phyloP scores from a whole-genome alignment of 2,329 filamentous ascomycete genomes.

The Fonsecaea nubica region DNA sequence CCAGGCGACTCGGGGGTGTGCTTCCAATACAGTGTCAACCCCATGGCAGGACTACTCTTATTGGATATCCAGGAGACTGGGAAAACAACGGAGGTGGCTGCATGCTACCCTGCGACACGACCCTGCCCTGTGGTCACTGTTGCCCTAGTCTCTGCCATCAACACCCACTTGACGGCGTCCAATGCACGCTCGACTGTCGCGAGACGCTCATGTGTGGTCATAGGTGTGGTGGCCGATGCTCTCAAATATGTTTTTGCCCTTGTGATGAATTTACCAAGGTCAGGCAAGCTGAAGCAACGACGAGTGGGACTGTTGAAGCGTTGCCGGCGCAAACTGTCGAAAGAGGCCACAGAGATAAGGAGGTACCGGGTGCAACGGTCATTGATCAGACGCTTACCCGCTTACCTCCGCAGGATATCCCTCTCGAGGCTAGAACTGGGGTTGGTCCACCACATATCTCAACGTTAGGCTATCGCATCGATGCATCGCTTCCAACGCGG shows the following conservation, averaged over 20 bases:
- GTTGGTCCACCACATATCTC: neutral
- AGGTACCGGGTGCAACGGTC: slow-evolving; percentile 8
- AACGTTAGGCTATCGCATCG: neutral
- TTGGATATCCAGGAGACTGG: slow-evolving; percentile 57
- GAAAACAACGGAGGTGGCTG: slow-evolving; percentile 61
- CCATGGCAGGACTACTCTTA: slow-evolving; percentile 61
- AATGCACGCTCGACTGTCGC: slow-evolving; percentile 46
- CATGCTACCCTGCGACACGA: slow-evolving; percentile 52
- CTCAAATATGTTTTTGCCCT: slow-evolving; percentile 32
- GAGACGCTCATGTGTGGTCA: slow-evolving; percentile 37
- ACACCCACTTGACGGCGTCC: slow-evolving; percentile 43
- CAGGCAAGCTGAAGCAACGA: slow-evolving; percentile 13
- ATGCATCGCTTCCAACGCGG: neutral
- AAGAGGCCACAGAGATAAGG: neutral
- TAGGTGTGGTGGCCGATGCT: slow-evolving; percentile 31
- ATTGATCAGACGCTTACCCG: slow-evolving; percentile 28
- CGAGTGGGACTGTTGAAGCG: neutral
- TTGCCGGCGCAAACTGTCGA: neutral
- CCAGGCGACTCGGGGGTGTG: slow-evolving; percentile 53
- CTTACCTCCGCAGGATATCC: slow-evolving; percentile 28
- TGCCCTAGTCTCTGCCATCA: slow-evolving; percentile 62
- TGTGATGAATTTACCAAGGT: slow-evolving; percentile 29
- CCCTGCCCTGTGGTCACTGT: slow-evolving; percentile 58
- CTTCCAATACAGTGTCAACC: slow-evolving; percentile 69
- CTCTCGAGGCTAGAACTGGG: neutral